Percentiles rank a stretch among this genome's conserved stretches.
These are phyloP conservation scores for Mollisiaceae sp. DNA, from an alignment of 2,329 filamentous ascomycete species.

Conservation along the genomic window DNA sequence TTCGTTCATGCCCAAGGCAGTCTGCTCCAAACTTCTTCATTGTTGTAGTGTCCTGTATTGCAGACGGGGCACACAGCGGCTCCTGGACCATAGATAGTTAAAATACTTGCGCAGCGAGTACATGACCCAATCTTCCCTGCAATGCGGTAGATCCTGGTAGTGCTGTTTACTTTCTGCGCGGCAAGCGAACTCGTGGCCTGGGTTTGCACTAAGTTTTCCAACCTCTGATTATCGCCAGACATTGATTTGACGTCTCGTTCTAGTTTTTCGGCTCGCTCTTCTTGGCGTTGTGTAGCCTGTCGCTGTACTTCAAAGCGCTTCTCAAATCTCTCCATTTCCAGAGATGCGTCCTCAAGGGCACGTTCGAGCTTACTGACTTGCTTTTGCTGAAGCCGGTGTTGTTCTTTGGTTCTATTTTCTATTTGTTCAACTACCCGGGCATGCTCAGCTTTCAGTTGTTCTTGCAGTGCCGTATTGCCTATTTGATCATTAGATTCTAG, in stretches of 20 bases:
- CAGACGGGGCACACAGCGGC: background rate
- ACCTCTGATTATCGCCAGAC: background rate
- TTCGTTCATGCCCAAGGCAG: background rate
- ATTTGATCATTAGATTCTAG: background rate
- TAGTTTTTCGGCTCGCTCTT: background rate
- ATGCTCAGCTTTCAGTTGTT: slow-evolving; percentile 8
- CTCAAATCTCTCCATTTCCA: background rate
- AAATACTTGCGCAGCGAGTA: background rate
- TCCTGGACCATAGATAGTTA: background rate
- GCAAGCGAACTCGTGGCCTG: background rate
- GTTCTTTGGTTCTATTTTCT: background rate
- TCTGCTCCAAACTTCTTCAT: background rate
- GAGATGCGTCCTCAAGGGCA: background rate
- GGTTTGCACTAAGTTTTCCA: background rate
- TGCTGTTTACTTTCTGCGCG: background rate
- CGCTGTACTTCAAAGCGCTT: background rate
- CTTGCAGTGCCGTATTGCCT: slow-evolving; percentile 12
- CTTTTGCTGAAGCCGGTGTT: slow-evolving; percentile 1
- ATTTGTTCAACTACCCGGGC: slow-evolving; percentile 4
- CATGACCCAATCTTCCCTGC: background rate
- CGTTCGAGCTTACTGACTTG: background rate
- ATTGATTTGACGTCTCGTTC: slow-evolving; percentile 1
- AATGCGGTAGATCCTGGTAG: background rate
- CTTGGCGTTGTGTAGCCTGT: background rate
- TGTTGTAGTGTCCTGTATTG: background rate